Evolutionary conservation across 2,329 filamentous ascomycete species (phyloP).

Genomic region (Neonectria faginata): DNA sequence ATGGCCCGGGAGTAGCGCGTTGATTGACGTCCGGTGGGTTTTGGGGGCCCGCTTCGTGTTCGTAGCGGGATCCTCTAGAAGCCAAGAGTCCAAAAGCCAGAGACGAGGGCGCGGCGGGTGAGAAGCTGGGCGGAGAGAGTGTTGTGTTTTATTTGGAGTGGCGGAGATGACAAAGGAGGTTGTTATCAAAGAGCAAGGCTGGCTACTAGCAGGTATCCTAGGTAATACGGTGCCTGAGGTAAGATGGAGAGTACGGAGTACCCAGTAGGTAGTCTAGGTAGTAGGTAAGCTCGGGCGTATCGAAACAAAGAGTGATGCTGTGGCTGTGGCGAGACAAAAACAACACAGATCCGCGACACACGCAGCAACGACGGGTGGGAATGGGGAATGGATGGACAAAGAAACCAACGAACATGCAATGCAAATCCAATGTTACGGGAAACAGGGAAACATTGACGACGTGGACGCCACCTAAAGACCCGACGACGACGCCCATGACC

Average conservation of each 20-base stretch:
- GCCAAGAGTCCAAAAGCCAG: background rate
- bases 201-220: background rate
- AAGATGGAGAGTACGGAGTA: background rate
- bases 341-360: conserved; percentile 14
- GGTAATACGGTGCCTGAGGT: background rate
- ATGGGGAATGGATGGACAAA: background rate
- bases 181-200: background rate
- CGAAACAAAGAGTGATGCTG: background rate
- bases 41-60: conserved; percentile 13
- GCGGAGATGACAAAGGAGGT: conserved; percentile 7
- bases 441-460: conserved; percentile 13
- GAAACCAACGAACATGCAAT: conserved; percentile 7
- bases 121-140: background rate
- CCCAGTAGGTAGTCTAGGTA: too few relatives aligned
- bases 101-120: background rate
- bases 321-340: conserved; percentile 6
- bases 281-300: background rate
- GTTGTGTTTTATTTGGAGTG: background rate
- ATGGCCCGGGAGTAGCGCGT: conserved; percentile 26
- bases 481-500: conserved; percentile 10
- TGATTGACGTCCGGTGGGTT: conserved; percentile 24
- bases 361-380: background rate
- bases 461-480: conserved; percentile 8
- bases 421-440: conserved; percentile 20
- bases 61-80: conserved; percentile 5